Conservation (phyloP, 2,329 filamentous ascomycete species). For the Ophiostoma piceae region DNA sequence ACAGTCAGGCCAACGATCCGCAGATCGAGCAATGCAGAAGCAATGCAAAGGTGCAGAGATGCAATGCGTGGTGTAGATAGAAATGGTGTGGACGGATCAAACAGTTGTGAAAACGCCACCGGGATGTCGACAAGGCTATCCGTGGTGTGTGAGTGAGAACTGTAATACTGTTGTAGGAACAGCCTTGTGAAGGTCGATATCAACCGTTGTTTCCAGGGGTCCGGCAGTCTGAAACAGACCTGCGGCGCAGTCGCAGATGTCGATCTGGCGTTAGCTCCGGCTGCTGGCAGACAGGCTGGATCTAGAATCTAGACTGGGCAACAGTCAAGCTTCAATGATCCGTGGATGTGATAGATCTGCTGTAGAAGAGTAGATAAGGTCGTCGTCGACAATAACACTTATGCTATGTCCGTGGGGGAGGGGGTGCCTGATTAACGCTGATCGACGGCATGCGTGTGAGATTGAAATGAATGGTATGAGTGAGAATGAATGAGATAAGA, state of each 20-base stretch:
- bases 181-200: not conserved
- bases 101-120: not conserved
- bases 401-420: not conserved
- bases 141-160: not conserved
- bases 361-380: not conserved
- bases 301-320: not conserved
- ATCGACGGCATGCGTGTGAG: not conserved
- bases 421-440: not conserved
- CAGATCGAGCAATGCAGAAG: conserved; percentile 3
- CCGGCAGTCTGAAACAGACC: conserved; percentile 3
- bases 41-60: no score
- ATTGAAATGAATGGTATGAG: not conserved
- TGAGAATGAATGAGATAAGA: not conserved
- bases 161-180: not conserved
- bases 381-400: conserved; percentile 1
- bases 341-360: not conserved
- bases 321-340: not conserved
- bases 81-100: not conserved
- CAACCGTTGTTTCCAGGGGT: not conserved
- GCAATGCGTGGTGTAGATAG: not conserved
- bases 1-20: not conserved
- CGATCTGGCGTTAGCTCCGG: not conserved
- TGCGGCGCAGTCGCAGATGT: conserved; percentile 11
- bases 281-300: not conserved
- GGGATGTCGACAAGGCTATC: conserved; percentile 4